Evolutionary conservation across 306 rosid species (phyloP), one percentile per base, ranked within the genome.

Genomic region (Benincasa hispida): DNA sequence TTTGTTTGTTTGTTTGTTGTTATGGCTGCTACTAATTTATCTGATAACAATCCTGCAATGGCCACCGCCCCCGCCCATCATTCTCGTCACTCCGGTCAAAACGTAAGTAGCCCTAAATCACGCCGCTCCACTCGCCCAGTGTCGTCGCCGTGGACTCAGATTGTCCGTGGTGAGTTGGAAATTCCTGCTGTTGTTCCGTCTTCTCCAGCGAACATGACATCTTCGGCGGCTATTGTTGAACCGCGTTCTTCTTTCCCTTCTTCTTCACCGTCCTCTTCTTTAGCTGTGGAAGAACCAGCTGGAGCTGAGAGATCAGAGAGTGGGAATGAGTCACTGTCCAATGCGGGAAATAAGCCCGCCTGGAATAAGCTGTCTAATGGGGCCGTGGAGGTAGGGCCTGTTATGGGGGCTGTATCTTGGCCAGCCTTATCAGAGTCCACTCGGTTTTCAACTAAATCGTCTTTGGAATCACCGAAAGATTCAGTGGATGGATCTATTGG

Each of bases 311-410:
- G 77, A 77, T 81, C 82, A 0, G 91, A 89, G 50, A 75, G 77
- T 77, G 80, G 80, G 0, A 57, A 50, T 61, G 85, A 75, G 50
- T 27, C 51, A 24, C 78, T 70, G 57, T 83, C 84, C 72, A 81
- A 82, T 81, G 83, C 66, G 13, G 87, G 76, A 41, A 88, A 85
- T 88, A 88, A 83, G 86, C 91, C 84, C 6, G 98, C 79, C 12
- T 93, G 97, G 97, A 93, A 84, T 69, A 91, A 79, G 87, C 88
- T 91, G 1, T 80, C 89, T 30, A 86, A 87, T 78, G 96, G 88
- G 15, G 83, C 79, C 1, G 78, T 76, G 5, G 92, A 88, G 82
- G 81, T 78, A 75, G 89, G 80, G 62, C 86, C 88, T 6, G 96
- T 89, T 59, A 88, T 91, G 86, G 96, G 89, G 25, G 87, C 87